phyloP scores from a whole-genome alignment of 2,329 filamentous ascomycete genomes.

The Alternaria brassicicola region DNA sequence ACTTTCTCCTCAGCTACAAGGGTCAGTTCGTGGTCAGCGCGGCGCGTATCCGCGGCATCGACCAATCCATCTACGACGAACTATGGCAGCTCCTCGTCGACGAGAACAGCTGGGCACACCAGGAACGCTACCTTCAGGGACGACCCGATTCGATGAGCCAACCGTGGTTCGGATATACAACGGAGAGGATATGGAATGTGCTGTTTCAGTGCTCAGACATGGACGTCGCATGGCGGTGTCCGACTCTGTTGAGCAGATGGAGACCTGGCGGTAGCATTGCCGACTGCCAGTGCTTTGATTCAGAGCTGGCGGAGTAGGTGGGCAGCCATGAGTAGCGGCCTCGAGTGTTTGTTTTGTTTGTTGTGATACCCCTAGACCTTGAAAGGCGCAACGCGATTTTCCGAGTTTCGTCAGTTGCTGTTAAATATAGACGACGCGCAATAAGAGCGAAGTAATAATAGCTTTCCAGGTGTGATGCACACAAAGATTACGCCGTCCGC shows the following conservation, averaged over 20 bases:
- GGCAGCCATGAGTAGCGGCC: neutral
- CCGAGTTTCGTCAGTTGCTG: neutral
- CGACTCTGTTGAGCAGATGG: slow-evolving; percentile 32
- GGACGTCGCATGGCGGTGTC: slow-evolving; percentile 39
- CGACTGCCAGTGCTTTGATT: slow-evolving; percentile 42
- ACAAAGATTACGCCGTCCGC: neutral
- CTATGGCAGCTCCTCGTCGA: slow-evolving; percentile 35
- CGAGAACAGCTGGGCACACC: slow-evolving; percentile 38
- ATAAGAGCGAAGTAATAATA: neutral
- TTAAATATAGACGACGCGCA: slow-evolving; percentile 8
- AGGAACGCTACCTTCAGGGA: slow-evolving; percentile 27
- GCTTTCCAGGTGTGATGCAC: neutral
- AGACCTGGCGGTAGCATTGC: slow-evolving; percentile 29
- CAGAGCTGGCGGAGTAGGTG: slow-evolving; percentile 12
- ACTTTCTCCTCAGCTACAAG: slow-evolving; percentile 53
- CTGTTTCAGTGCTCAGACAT: slow-evolving; percentile 38
- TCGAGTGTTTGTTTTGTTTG: slow-evolving; percentile 5
- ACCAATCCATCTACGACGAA: slow-evolving; percentile 44
- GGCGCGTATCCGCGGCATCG: slow-evolving; percentile 49
- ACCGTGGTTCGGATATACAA: slow-evolving; percentile 36
- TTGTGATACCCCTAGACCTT: slow-evolving; percentile 13
- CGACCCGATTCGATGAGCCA: slow-evolving; percentile 33
- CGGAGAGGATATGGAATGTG: slow-evolving; percentile 41
- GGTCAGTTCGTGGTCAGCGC: slow-evolving; percentile 58
- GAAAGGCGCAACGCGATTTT: slow-evolving; percentile 1